Conservation (phyloP, 345 rosid species). For the Arabidopsis thaliana region DNA sequence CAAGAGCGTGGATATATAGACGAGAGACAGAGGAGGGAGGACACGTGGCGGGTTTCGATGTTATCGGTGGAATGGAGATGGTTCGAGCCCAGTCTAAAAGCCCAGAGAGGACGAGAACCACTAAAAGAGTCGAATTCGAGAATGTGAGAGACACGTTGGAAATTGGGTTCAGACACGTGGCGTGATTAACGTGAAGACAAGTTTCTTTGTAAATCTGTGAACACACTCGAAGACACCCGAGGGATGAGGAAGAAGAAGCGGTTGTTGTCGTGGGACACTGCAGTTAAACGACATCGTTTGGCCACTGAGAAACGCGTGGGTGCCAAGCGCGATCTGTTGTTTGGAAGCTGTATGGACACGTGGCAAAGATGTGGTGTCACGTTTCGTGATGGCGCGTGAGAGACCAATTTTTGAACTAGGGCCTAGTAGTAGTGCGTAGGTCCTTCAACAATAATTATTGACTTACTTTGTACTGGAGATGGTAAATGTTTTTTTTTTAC, state of each 20-base stretch:
- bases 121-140: neutral
- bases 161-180: conserved; percentile 44
- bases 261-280: conserved; percentile 7
- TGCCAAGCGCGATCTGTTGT: conserved; percentile 10
- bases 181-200: conserved; percentile 38
- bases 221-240: conserved; percentile 36
- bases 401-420: no score
- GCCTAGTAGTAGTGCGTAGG: no score
- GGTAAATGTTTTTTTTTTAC: no score
- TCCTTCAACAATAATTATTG: no score
- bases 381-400: conserved; percentile 31
- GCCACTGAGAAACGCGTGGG: conserved; percentile 1
- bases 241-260: conserved; percentile 14
- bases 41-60: conserved; percentile 35
- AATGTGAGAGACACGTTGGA: conserved; percentile 38
- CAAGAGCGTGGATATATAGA: conserved; percentile 33
- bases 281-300: neutral
- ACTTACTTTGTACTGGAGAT: no score
- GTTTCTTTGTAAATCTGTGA: neutral
- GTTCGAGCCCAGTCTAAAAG: conserved; percentile 26
- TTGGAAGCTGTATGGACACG: neutral
- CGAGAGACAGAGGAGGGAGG: conserved; percentile 2
- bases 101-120: neutral
- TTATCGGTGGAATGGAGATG: conserved; percentile 5
- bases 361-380: conserved; percentile 5